phyloP scores from a whole-genome alignment of 2,329 filamentous ascomycete genomes.

The Trichoderma lentiforme region DNA sequence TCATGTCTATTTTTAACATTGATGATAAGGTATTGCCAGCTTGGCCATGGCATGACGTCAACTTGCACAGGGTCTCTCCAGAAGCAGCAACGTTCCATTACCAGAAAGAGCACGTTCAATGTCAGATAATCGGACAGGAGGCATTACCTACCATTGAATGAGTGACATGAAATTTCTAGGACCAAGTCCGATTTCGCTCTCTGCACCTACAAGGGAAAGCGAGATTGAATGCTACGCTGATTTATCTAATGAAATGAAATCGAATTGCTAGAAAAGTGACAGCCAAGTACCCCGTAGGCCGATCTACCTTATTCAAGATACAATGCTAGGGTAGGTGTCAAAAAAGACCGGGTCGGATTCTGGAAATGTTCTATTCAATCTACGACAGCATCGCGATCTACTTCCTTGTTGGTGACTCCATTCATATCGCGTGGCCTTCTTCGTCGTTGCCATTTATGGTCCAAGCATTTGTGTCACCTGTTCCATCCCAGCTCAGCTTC shows the following conservation, averaged over 20 bases:
- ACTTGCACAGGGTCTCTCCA: neutral
- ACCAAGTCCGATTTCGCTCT: neutral
- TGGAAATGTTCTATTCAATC: neutral
- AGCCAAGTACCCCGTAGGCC: neutral
- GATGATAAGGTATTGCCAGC: neutral
- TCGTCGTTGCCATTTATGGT: neutral
- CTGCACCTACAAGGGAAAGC: neutral
- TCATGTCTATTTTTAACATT: neutral
- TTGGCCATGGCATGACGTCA: constrained; percentile 3
- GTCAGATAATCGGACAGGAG: neutral
- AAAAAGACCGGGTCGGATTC: neutral
- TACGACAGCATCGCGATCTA: neutral
- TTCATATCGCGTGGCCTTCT: neutral
- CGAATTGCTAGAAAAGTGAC: neutral
- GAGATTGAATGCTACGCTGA: neutral
- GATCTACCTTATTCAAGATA: neutral
- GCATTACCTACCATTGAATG: neutral
- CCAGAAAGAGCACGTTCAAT: neutral
- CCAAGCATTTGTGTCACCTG: neutral
- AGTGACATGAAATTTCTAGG: neutral
- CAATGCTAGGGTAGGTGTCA: neutral
- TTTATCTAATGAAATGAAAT: neutral
- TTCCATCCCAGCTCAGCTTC: neutral
- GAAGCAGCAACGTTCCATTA: neutral
- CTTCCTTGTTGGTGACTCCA: neutral